Evolutionary conservation across 805 yeast genomes (phyloP), one percentile per base, ranked within the genome.

Genomic region (Kodamaea kakaduensis): DNA sequence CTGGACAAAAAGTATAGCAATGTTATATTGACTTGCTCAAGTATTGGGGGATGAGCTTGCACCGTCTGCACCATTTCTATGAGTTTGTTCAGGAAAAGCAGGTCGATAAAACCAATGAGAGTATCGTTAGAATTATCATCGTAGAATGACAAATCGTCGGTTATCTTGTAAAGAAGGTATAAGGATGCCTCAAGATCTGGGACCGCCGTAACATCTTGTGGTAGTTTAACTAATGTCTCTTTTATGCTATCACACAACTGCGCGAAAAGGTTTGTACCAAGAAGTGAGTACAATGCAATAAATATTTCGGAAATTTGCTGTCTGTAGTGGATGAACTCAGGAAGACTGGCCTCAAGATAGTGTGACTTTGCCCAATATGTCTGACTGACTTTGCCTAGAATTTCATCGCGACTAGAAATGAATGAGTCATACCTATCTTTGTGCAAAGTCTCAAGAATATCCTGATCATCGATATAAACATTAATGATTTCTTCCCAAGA

Each of bases 261-360:
- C 4, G 63, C 60, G 43, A 73, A 75, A 23, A 85, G 54, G 1
- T 69, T 59, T 0, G 18, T 36, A 24, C 84, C 85, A 23, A 86
- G 65, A 4, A 84, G 64, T 1, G 87, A 75, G 62, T 81, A 85
- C 1, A 81, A 58, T 0, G 77, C 66, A 36, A 87, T 93, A 44
- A 85, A 75, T 24, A 89, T 67, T 46, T 93, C 97, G 1, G 81
- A 73, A 7, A 83, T 81, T 42, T 83, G 90, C 20, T 75, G 61
- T 46, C 97, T 71, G 56, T 77, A 90, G 17, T 77, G 70, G 15
- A 59, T 58, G 48, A 88, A 85, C 44, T 82, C 94, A 14, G 71
- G 55, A 16, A 18, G 25, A 15, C 12, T 18, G 21, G 13, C 28
- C 12, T 64, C 58, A 13, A 62, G 65, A 16, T 72, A 51, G 32